Conservation (phyloP, 371 early-diverging fungal genomes). For the Mortierella sp. region DNA sequence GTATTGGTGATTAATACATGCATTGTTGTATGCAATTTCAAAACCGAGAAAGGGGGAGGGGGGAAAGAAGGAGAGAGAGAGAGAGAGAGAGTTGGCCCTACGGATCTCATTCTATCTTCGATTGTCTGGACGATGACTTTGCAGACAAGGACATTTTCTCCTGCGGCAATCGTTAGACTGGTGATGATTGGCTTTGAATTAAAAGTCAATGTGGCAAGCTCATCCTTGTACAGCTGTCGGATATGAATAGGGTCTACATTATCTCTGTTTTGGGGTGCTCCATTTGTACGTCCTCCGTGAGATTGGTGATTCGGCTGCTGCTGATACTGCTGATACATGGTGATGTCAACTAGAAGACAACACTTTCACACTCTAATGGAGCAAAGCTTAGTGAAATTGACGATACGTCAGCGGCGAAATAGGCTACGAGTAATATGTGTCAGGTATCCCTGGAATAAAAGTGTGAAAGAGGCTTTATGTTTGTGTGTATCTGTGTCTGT, state of each 20-base stretch:
- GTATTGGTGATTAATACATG: background rate
- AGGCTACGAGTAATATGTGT: background rate
- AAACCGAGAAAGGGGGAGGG: constrained; percentile 4
- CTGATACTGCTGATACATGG: constrained; percentile 52
- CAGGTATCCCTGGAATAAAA: too few relatives aligned
- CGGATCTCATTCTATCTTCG: constrained; percentile 83
- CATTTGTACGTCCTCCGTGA: constrained; percentile 23
- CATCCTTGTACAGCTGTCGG: constrained; percentile 37
- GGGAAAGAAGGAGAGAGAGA: background rate
- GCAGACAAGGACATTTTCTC: constrained; percentile 76
- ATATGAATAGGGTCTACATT: constrained; percentile 34
- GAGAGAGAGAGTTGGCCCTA: constrained; percentile 51
- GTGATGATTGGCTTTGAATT: constrained; percentile 94
- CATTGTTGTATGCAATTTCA: background rate
- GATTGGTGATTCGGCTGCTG: constrained; percentile 31
- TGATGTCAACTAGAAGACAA: background rate
- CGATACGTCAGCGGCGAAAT: background rate
- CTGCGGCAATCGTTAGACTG: constrained; percentile 87
- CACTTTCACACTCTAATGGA: background rate
- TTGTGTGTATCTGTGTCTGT: too few relatives aligned
- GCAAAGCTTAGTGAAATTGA: background rate
- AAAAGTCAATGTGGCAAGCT: constrained; percentile 74
- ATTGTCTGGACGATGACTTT: constrained; percentile 84
- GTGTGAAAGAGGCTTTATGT: too few relatives aligned
- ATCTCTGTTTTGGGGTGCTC: constrained; percentile 35